phyloP scores from a whole-genome alignment of 805 yeast genomes.

The Candida ovalis region DNA sequence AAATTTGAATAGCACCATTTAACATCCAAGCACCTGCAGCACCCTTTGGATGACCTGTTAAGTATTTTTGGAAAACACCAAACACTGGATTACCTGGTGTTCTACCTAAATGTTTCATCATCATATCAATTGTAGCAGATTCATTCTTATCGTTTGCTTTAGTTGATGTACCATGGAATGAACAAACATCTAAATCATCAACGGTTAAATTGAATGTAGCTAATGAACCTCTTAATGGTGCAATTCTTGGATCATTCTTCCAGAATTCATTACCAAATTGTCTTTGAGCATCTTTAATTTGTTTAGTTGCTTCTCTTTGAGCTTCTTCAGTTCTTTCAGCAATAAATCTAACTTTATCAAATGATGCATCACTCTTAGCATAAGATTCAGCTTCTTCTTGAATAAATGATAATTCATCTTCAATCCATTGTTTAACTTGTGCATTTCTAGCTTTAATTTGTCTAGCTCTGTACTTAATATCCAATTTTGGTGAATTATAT shows the following conservation, averaged over 20 bases:
- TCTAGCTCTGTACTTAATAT: conserved; percentile 89
- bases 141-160: conserved; percentile 99
- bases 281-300: conserved; percentile 81
- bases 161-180: conserved; percentile 99
- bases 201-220: conserved; percentile 90
- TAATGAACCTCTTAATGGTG: conserved; percentile 95
- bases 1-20: conserved; percentile 94
- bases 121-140: conserved; percentile 81
- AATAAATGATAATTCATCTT: conserved; percentile 67
- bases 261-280: conserved; percentile 96
- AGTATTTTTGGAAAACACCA: conserved; percentile 98
- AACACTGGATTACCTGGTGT: conserved; percentile 95
- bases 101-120: conserved; percentile 96
- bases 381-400: conserved; percentile 64
- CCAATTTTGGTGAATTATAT: conserved; percentile 75
- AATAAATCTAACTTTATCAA: conserved; percentile 52
- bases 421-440: conserved; percentile 84
- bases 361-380: conserved; percentile 43
- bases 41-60: conserved; percentile 99
- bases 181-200: conserved; percentile 94
- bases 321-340: conserved; percentile 86
- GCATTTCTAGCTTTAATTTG: conserved; percentile 76
- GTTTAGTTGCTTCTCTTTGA: conserved; percentile 77
- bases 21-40: conserved; percentile 99
- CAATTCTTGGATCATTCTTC: conserved; percentile 86